Evolutionary conservation across 345 rosid species (phyloP).

Genomic region (Eucalyptus regnans): DNA sequence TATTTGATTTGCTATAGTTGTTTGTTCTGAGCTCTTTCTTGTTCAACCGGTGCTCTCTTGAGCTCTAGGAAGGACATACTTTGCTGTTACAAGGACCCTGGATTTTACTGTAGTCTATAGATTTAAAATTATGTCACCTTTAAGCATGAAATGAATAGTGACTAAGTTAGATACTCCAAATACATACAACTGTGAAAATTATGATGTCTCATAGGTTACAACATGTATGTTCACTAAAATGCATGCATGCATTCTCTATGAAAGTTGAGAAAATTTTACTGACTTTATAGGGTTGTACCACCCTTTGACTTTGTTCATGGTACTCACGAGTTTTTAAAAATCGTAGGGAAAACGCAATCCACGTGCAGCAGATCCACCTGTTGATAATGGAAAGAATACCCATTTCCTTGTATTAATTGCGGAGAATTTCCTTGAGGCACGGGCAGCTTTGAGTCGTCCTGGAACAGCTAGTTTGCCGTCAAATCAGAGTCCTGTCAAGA

Average conservation of each 20-base stretch:
- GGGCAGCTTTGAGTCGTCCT: conserved; percentile 70
- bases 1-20: background rate
- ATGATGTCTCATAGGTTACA: background rate
- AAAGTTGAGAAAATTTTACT: background rate
- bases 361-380: conserved; percentile 51
- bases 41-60: background rate
- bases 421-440: conserved; percentile 85
- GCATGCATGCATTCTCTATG: background rate
- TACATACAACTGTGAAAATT: background rate
- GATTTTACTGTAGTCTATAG: background rate
- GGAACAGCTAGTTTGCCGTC: conserved; percentile 53
- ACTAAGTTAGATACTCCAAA: background rate
- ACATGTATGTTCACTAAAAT: background rate
- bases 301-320: background rate
- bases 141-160: background rate
- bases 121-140: background rate
- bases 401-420: conserved; percentile 82
- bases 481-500: conserved; percentile 67
- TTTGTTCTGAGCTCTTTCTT: background rate
- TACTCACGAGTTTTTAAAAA: conserved; percentile 6
- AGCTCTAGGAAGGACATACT: background rate
- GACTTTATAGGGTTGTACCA: background rate
- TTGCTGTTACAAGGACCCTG: background rate
- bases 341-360: conserved; percentile 73
- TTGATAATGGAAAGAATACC: conserved; percentile 58